A percentile compares a stretch with the other conserved stretches of the same genome.
These are phyloP conservation scores for Colletotrichum karsti DNA, from an alignment of 2,329 filamentous ascomycete genomes.

Conservation along the genomic window DNA sequence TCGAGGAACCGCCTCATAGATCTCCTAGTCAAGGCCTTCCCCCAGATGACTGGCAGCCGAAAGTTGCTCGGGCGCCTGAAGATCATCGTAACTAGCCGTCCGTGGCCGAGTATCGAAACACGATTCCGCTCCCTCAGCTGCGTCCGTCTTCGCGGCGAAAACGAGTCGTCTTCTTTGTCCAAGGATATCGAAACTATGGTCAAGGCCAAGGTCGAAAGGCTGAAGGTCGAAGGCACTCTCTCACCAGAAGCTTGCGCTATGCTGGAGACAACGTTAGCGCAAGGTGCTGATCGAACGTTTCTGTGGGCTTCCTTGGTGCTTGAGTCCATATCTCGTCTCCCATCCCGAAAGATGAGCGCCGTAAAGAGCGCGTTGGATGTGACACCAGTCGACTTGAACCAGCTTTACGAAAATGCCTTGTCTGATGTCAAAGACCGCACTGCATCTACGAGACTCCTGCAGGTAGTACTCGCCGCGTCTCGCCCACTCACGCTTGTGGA, in stretches of 20 bases:
- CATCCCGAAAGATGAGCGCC: conserved; percentile 4
- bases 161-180: not conserved
- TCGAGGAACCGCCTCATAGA: not conserved
- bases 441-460: not conserved
- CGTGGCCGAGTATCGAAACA: conserved; percentile 1
- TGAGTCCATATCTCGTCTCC: not conserved
- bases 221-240: not conserved
- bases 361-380: not conserved
- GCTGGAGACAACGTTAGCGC: not conserved
- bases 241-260: not conserved
- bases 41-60: not conserved
- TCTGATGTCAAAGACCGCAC: not conserved
- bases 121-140: not conserved
- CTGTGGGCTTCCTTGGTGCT: conserved; percentile 16
- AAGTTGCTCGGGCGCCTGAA: not conserved
- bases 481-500: not conserved
- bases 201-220: not conserved
- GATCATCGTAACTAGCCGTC: conserved; percentile 12
- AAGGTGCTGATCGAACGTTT: not conserved
- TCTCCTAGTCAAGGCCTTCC: not conserved
- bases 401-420: conserved; percentile 12
- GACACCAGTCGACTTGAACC: not conserved
- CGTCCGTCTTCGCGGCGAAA: conserved; percentile 10
- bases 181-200: not conserved
- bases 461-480: not conserved